Percentiles rank a stretch among this genome's conserved stretches.
phyloP scores from a whole-genome alignment of 345 rosid species.

The Moricandia arvensis region DNA sequence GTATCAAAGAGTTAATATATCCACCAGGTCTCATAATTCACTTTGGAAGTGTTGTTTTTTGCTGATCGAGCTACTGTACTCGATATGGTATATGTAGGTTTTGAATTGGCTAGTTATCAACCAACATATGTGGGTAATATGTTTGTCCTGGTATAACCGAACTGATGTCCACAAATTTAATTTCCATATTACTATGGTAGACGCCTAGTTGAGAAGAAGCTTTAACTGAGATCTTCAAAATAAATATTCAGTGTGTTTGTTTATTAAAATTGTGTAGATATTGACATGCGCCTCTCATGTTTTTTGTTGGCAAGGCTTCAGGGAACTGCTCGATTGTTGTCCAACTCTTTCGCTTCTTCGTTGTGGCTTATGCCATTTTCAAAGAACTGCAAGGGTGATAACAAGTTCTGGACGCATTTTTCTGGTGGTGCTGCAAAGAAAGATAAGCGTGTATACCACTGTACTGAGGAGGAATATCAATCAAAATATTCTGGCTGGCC shows the following conservation, averaged over 20 bases:
- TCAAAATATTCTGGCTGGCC: constrained; percentile 95
- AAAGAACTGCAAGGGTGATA: constrained; percentile 75
- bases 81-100: background rate
- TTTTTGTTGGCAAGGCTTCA: constrained; percentile 66
- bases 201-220: constrained; percentile 5
- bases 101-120: constrained; percentile 12
- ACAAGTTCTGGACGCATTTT: constrained; percentile 68
- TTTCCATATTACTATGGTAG: constrained; percentile 16
- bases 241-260: background rate
- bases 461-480: constrained; percentile 72
- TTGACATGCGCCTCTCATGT: constrained; percentile 43
- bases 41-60: background rate
- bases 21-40: background rate
- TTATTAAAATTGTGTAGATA: background rate
- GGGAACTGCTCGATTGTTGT: constrained; percentile 95
- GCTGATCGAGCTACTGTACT: background rate
- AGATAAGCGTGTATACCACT: constrained; percentile 58
- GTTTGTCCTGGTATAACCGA: constrained; percentile 4
- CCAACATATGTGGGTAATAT: constrained; percentile 12
- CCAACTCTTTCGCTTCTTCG: constrained; percentile 84
- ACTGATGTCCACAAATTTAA: background rate
- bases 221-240: constrained; percentile 2
- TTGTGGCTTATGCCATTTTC: constrained; percentile 94
- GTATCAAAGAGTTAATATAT: background rate
- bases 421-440: constrained; percentile 54